Base-by-base conservation (phyloP, 129 eudicot species). In the Flaveria brownii region DNA sequence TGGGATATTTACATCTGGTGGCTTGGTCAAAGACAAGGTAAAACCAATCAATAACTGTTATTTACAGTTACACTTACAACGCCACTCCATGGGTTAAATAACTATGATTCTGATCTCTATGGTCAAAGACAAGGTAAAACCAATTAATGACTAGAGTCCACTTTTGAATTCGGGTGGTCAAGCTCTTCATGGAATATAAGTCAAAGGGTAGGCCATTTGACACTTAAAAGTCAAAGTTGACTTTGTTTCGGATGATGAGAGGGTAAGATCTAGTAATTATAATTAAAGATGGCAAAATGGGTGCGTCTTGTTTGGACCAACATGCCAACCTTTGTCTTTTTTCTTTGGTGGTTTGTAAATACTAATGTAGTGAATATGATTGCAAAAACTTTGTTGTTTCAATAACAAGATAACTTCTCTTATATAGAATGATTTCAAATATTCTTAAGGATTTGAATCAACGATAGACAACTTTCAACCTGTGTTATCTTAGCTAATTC, bases 21-120 rank as follows among this genome's bases (percentile, higher is more conserved):
- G 98, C 82, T 80, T 90, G 86, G 80, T 93, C 68, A 93, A 87
- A 80, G 98, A 93, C 83, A 93, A 93, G 98, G 98, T 93, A 87
- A 74, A 56, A 54, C 20, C 54, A 65, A 25, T 64, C n/a, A 36
- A 28, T 25, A 61, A 16, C 2, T 49, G 26, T 50, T 45, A 43
- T 69, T 26, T 69, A 57, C 69, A 43, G 13, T 68, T 74, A 59
- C 45, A 60, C 70, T 23, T 43, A 30, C 43, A 36, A 20, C 16
- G 68, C 33, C 52, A 62, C 62, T 62, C 49, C 62, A 8, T 22
- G 12, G 30, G 12, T 9, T 20, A 20, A 57, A 57, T 30, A 57
- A 9, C 22, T 57, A 57, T 28, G 10, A 57, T 36, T 36, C 41
- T 36, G 41, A 36, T 36, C 41, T 36, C 41, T 36, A 36, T 36